phyloP scores from a whole-genome alignment of 2,329 filamentous ascomycete species.

The Xylariales sp. region DNA sequence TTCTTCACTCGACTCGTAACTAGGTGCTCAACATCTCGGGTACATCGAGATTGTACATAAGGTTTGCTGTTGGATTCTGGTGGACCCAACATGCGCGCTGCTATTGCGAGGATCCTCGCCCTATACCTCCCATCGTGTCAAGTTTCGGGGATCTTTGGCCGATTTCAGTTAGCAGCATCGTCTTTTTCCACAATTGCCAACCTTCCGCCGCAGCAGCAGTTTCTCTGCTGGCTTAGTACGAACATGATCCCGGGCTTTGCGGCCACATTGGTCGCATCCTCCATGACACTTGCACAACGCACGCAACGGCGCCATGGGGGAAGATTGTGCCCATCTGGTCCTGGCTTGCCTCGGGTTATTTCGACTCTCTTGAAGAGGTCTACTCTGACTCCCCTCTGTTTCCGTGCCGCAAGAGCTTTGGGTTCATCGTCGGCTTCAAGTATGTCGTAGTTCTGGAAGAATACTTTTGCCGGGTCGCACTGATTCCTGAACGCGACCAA shows the following conservation, averaged over 20 bases:
- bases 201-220: conserved; percentile 50
- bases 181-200: conserved; percentile 39
- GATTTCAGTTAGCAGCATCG: no score
- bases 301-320: conserved; percentile 45
- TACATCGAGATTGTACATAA: no score
- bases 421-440: conserved; percentile 61
- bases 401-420: conserved; percentile 37
- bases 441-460: conserved; percentile 68
- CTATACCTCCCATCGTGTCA: no score
- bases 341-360: conserved; percentile 39
- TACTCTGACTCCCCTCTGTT: conserved; percentile 34
- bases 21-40: no score
- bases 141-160: no score
- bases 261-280: conserved; percentile 41
- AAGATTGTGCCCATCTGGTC: conserved; percentile 1
- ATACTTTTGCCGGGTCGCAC: conserved; percentile 63
- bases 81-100: no score
- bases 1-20: no score
- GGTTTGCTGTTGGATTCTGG: no score
- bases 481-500: conserved; percentile 53
- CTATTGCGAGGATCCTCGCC: no score
- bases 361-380: conserved; percentile 58
- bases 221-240: conserved; percentile 49
- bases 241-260: conserved; percentile 47
- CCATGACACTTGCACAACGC: conserved; percentile 62